Percentiles rank a stretch among this genome's conserved stretches.
phyloP scores from a whole-genome alignment of 2,329 filamentous ascomycete genomes.

The Penicillium sp. region DNA sequence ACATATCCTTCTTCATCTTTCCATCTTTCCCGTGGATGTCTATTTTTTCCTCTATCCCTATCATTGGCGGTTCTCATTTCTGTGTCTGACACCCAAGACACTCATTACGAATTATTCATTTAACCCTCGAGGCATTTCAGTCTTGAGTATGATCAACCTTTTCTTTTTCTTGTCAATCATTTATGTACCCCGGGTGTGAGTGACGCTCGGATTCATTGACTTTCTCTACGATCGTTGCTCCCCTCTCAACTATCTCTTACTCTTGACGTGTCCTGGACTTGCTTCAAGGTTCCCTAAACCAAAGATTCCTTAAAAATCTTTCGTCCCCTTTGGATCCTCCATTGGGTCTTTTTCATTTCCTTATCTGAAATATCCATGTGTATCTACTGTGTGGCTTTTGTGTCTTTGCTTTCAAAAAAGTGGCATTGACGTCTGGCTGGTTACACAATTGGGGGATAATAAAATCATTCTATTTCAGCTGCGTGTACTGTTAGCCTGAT shows the following conservation, averaged over 20 bases:
- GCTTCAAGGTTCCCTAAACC: background rate
- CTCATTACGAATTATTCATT: constrained; percentile 38
- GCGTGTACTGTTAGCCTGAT: no score
- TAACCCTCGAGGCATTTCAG: constrained; percentile 28
- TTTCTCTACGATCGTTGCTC: constrained; percentile 26
- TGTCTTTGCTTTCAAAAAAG: constrained; percentile 1
- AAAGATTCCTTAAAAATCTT: background rate
- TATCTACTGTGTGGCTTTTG: constrained; percentile 8
- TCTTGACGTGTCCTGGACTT: constrained; percentile 11
- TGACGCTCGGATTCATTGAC: constrained; percentile 26
- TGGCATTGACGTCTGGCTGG: constrained; percentile 1
- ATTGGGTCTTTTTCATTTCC: constrained; percentile 5
- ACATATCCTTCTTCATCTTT: constrained; percentile 21
- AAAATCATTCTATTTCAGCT: background rate
- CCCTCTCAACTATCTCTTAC: constrained; percentile 8
- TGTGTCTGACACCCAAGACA: constrained; percentile 19
- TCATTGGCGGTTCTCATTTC: constrained; percentile 17
- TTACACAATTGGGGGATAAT: constrained; percentile 10
- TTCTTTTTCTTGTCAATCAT: constrained; percentile 34
- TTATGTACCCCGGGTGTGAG: constrained; percentile 31
- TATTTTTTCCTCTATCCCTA: constrained; percentile 16
- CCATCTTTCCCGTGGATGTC: constrained; percentile 22
- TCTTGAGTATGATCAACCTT: constrained; percentile 31
- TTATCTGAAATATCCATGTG: constrained; percentile 6
- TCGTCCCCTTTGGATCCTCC: constrained; percentile 4